Evolutionary conservation across 805 yeast species (phyloP).

Genomic region (Millerago galiae): DNA sequence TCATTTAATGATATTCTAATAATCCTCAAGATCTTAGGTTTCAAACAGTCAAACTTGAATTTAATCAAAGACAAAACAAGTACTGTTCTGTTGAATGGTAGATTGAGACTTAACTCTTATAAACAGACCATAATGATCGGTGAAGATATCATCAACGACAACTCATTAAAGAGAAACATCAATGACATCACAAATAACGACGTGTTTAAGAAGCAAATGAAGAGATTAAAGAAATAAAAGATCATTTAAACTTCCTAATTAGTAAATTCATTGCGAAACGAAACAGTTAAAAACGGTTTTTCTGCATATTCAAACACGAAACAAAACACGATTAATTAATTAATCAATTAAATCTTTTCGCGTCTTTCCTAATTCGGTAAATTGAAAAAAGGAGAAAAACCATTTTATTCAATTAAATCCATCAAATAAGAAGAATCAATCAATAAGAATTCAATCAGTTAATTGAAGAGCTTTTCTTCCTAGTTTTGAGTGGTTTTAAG

Average conservation of each 20-base stretch:
- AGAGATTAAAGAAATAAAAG: slow-evolving; percentile 14
- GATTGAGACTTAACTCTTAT: slow-evolving; percentile 64
- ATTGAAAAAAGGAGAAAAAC: background rate
- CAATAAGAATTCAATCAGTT: no score
- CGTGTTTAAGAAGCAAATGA: slow-evolving; percentile 20
- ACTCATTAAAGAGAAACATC: slow-evolving; percentile 13
- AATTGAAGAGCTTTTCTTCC: no score
- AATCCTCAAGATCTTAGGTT: slow-evolving; percentile 61
- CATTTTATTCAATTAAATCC: no score
- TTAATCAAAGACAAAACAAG: slow-evolving; percentile 50
- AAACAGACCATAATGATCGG: slow-evolving; percentile 69
- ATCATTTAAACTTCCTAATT: no score
- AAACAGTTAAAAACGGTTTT: no score
- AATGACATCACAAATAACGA: slow-evolving; percentile 17
- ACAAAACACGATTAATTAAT: background rate
- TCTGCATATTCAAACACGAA: background rate
- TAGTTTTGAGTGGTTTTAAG: no score
- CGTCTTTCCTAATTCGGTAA: background rate
- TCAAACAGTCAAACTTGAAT: slow-evolving; percentile 52
- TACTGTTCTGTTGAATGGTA: slow-evolving; percentile 63
- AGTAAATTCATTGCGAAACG: no score
- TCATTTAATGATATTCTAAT: slow-evolving; percentile 63
- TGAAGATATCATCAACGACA: slow-evolving; percentile 30
- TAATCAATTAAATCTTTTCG: no score
- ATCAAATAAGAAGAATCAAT: no score